phyloP scores from a whole-genome alignment of 768 basidiomycete genomes.

The Candolleomyces efflorescens region DNA sequence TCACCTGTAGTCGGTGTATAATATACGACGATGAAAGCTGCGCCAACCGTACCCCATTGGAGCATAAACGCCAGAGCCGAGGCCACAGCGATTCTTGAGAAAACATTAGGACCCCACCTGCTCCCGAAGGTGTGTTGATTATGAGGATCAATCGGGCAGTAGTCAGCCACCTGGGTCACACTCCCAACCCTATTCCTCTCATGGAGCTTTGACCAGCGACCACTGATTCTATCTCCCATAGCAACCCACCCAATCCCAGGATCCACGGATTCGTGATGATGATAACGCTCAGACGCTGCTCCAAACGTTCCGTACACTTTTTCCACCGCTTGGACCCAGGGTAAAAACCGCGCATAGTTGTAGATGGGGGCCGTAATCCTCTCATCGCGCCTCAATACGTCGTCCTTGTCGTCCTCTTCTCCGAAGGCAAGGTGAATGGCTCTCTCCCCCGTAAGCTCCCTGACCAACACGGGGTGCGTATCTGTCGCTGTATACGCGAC shows the following conservation, averaged over 20 bases:
- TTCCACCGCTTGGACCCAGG: constrained; percentile 14
- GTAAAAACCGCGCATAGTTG: constrained; percentile 19
- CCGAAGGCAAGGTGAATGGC: constrained; percentile 1
- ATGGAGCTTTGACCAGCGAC: not conserved
- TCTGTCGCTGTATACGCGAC: constrained; percentile 17
- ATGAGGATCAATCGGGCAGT: not conserved
- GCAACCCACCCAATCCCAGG: not conserved
- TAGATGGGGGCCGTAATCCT: constrained; percentile 16
- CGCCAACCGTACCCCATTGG: constrained; percentile 23
- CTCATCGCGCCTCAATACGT: constrained; percentile 9
- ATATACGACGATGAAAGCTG: constrained; percentile 18
- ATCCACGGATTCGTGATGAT: constrained; percentile 6
- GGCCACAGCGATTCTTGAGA: constrained; percentile 11
- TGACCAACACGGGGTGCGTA: not conserved
- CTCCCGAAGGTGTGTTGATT: not conserved
- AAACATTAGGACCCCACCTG: constrained; percentile 7
- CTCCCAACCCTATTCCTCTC: not conserved
- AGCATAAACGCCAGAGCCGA: constrained; percentile 15
- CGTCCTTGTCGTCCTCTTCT: not conserved
- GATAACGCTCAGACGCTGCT: constrained; percentile 5
- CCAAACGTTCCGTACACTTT: constrained; percentile 11
- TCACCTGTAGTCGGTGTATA: constrained; percentile 19
- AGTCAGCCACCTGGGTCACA: not conserved
- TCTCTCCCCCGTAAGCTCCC: not conserved
- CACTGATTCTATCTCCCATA: not conserved